phyloP scores from a whole-genome alignment of 2,329 filamentous ascomycete genomes.

The Stagonosporopsis vannaccii region DNA sequence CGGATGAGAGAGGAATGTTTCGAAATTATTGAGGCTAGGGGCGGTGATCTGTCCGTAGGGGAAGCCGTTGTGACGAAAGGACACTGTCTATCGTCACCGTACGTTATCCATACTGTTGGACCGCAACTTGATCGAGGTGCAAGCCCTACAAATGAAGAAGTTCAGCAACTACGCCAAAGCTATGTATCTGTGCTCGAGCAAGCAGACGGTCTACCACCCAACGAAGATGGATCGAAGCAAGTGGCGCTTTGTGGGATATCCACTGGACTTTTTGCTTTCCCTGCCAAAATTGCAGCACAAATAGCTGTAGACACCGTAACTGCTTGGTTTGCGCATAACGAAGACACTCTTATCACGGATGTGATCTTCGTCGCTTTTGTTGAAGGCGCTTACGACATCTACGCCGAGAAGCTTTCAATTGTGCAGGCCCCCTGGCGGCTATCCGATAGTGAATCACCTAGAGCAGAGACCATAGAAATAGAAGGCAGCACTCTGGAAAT shows the following conservation, averaged over 20 bases:
- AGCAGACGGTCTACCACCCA: constrained; percentile 32
- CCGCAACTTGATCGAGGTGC: constrained; percentile 38
- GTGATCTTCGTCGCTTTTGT: constrained; percentile 47
- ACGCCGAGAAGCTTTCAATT: constrained; percentile 20
- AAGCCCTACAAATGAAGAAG: constrained; percentile 26
- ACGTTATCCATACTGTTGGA: constrained; percentile 48
- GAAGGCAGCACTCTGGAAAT: constrained; percentile 7
- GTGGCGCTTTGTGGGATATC: constrained; percentile 48
- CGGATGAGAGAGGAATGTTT: constrained; percentile 42
- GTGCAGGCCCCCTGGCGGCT: constrained; percentile 2
- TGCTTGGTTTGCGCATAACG: constrained; percentile 37
- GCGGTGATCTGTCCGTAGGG: constrained; percentile 33
- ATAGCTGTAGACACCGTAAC: constrained; percentile 39
- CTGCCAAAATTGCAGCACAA: constrained; percentile 33
- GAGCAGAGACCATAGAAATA: not conserved
- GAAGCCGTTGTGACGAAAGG: constrained; percentile 38
- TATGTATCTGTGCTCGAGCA: constrained; percentile 42
- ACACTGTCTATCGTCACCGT: constrained; percentile 36
- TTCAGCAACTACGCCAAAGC: constrained; percentile 35
- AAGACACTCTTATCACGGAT: constrained; percentile 37
- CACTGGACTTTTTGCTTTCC: constrained; percentile 49
- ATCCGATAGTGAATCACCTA: not conserved
- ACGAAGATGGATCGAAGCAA: constrained; percentile 34
- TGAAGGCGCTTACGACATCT: constrained; percentile 33
- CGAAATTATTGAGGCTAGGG: constrained; percentile 32